Evolutionary conservation across 805 yeast genomes (phyloP), one percentile per base, ranked within the genome.

Genomic region (Ogataea angusta): DNA sequence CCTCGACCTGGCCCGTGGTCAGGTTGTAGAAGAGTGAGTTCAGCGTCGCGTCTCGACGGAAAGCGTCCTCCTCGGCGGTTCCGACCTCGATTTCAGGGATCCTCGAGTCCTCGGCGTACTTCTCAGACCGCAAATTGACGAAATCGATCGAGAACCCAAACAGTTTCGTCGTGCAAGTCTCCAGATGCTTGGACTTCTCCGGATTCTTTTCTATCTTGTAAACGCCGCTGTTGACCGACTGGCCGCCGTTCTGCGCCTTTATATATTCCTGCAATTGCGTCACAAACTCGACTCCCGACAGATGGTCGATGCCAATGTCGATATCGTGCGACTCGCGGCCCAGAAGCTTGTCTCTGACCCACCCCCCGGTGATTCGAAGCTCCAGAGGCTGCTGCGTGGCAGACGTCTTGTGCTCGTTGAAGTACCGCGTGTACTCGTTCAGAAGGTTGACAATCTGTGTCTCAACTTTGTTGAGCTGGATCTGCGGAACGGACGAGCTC

Each of bases 341-440:
- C 22, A 93, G 67, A 21, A 93, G 67, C 64, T 93, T 93, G 62
- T 93, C 99, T 52, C 99, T 74, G 2, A 93, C 99, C 99, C 99
- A 91, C 0, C 99, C 99, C 25, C 99, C 99, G 0, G 97, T 90
- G 50, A 93, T 85, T 45, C 99, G 63, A 10, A 85, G 69, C 3
- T 48, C 47, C n/a, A 62, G 36, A 4, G 59, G 59, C 34, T 52
- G 40, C 10, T 27, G 37, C 3, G 36, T 19, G 7, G 29, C 21
- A 3, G 37, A 32, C 3, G 33, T 38, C n/a, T 40, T 28, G 15
- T 36, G 19, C 10, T 32, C 30, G 38, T 62, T 62, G 35, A 58
- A 61, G 17, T 45, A 39, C 12, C 39, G 33, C 2, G 63, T 53
- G 28, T 60, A 62, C 19, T 54, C 52, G 12, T 52, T 55, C 25